phyloP scores from a whole-genome alignment of 495 filamentous ascomycete genomes.

The Tirmania nivea region DNA sequence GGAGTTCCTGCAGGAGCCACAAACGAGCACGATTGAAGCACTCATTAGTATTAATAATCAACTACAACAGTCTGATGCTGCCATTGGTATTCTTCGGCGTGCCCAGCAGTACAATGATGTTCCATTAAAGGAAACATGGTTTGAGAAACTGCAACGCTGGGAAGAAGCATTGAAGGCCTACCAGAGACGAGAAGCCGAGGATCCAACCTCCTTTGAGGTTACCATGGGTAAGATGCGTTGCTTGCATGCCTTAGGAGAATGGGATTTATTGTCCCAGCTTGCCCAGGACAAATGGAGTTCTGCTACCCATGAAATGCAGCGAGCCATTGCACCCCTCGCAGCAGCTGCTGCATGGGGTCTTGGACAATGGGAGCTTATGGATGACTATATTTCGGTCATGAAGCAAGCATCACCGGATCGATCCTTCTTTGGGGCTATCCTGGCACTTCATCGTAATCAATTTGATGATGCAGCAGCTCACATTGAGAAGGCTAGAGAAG shows the following conservation, averaged over 20 bases:
- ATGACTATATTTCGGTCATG: constrained; percentile 86
- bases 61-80: constrained; percentile 88
- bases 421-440: constrained; percentile 90
- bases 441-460: constrained; percentile 82
- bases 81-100: constrained; percentile 86
- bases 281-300: constrained; percentile 85
- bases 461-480: constrained; percentile 68
- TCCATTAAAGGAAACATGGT: constrained; percentile 84
- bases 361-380: constrained; percentile 93
- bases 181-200: constrained; percentile 46
- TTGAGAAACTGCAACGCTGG: constrained; percentile 94
- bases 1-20: constrained; percentile 93
- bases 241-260: constrained; percentile 89
- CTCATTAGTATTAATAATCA: constrained; percentile 98
- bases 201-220: constrained; percentile 56
- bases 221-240: constrained; percentile 99
- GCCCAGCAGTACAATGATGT: constrained; percentile 90
- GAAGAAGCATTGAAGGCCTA: constrained; percentile 92
- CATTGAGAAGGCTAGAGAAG: constrained; percentile 79
- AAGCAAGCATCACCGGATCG: constrained; percentile 78
- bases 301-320: constrained; percentile 60
- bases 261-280: constrained; percentile 71
- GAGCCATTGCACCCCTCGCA: constrained; percentile 73
- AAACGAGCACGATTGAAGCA: constrained; percentile 83
- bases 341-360: constrained; percentile 96